phyloP scores from a whole-genome alignment of 768 basidiomycete genomes.

The Tricholoma terreum region DNA sequence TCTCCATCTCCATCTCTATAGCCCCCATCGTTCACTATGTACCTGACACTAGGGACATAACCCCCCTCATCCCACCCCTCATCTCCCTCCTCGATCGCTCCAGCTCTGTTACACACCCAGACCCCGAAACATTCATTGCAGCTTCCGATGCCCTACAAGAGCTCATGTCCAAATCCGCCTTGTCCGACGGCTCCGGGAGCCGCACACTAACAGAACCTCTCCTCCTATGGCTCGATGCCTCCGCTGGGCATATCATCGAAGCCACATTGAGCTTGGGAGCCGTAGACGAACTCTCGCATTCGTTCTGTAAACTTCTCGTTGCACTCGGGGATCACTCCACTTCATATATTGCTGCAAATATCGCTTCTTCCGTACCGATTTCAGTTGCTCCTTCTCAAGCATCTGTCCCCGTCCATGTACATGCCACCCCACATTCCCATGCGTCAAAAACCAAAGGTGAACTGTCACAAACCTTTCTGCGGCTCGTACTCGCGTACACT shows the following conservation, averaged over 20 bases:
- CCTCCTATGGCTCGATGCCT: conserved; percentile 68
- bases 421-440: not conserved
- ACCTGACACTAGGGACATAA: conserved; percentile 53
- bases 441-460: conserved; percentile 38
- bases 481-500: conserved; percentile 69
- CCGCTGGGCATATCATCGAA: conserved; percentile 48
- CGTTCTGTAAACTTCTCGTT: conserved; percentile 75
- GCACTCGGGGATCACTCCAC: conserved; percentile 87
- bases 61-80: conserved; percentile 60
- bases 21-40: not conserved
- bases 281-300: conserved; percentile 58
- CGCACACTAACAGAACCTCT: conserved; percentile 81
- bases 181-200: conserved; percentile 67
- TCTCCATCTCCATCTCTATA: conserved; percentile 1
- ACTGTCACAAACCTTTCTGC: conserved; percentile 68
- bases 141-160: conserved; percentile 76
- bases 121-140: conserved; percentile 54
- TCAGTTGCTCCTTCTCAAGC: conserved; percentile 13
- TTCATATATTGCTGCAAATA: conserved; percentile 66
- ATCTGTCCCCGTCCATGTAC: not conserved
- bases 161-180: conserved; percentile 68
- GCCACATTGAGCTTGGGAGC: conserved; percentile 34
- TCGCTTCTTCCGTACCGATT: conserved; percentile 46
- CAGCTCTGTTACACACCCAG: conserved; percentile 26
- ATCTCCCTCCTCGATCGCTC: conserved; percentile 61